Evolutionary conservation across 345 rosid genomes (phyloP), one percentile per base, ranked within the genome.

Genomic region (Theobroma cacao): DNA sequence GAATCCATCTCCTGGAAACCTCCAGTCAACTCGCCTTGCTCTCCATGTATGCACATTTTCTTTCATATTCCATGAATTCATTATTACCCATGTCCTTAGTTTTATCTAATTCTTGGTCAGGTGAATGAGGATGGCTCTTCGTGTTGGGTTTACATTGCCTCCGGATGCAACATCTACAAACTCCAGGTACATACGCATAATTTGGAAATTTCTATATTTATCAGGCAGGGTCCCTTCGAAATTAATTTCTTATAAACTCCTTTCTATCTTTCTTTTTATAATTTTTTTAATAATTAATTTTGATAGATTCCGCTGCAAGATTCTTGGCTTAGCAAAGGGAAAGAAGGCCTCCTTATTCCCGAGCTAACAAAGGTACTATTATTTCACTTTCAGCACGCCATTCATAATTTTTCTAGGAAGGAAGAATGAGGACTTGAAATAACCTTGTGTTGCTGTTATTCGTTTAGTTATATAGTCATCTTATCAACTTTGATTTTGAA

Each of bases 1-100:
- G 55, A 78, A 84, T 68, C 93, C 95, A 31, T 91, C 95, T 52
- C 91, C 95, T 2, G 95, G 84, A 45, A 86, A 73, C 79, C 69
- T 91, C 56, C 95, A 89, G 85, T 83, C 95, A 18, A 89, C 93
- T 56, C 90, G 93, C 65, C 91, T 91, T 60, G 91, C 95, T 72
- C 89, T 91, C 74, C 91, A 89, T 74, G 95, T 89, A 74, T 65
- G 17, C 28, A 26, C 13, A 34, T 58, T 47, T 12, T 66, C 5
- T 64, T 10, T 34, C 10, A 0, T 1, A 20, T 41, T 72, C 33
- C 48, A 8, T 62, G 6, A 26, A 30, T 47, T 40, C 15, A 58
- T 33, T 7, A 1, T 11, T 34, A 30, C 76, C 10, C 7, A 36
- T 40, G 20, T 31, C 56, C 36, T 47, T 34, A 70, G 2, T 56